Evolutionary conservation across 768 basidiomycete species (phyloP).

Genomic region (Galerina marginata): DNA sequence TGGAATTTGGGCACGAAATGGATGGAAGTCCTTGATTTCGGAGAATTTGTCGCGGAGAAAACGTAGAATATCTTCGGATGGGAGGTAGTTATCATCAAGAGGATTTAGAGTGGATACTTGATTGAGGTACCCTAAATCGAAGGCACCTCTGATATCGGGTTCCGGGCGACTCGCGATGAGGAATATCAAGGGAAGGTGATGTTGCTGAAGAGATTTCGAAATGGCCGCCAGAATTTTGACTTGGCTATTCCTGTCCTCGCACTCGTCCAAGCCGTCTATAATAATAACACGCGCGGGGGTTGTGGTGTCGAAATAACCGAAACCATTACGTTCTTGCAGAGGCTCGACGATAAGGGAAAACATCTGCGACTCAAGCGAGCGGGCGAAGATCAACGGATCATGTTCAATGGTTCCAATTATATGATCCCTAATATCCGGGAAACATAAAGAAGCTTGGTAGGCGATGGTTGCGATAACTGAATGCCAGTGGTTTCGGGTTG

Average conservation of each 20-base stretch:
- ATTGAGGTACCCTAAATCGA: neutral
- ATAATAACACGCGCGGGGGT: neutral
- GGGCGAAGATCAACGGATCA: neutral
- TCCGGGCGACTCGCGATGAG: slow-evolving; percentile 16
- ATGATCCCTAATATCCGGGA: neutral
- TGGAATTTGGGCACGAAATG: neutral
- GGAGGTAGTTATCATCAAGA: slow-evolving; percentile 8
- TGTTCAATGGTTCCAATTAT: neutral
- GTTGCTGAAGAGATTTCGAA: neutral
- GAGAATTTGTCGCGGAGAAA: slow-evolving; percentile 8
- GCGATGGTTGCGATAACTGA: neutral
- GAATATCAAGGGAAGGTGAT: slow-evolving; percentile 8
- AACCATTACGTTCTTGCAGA: neutral
- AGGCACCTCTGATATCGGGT: slow-evolving; percentile 1
- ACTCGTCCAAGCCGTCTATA: slow-evolving; percentile 21
- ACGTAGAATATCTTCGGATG: slow-evolving; percentile 8
- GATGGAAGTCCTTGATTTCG: slow-evolving; percentile 7
- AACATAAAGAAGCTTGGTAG: neutral
- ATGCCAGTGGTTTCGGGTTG: neutral
- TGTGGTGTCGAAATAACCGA: neutral
- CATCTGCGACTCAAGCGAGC: neutral
- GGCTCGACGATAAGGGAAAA: neutral
- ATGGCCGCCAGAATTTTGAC: neutral
- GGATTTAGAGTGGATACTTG: neutral
- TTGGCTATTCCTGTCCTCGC: slow-evolving; percentile 1